Percentiles rank a stretch among this genome's conserved stretches.
phyloP scores from a whole-genome alignment of 83 land plant species.

The Larix sibirica region DNA sequence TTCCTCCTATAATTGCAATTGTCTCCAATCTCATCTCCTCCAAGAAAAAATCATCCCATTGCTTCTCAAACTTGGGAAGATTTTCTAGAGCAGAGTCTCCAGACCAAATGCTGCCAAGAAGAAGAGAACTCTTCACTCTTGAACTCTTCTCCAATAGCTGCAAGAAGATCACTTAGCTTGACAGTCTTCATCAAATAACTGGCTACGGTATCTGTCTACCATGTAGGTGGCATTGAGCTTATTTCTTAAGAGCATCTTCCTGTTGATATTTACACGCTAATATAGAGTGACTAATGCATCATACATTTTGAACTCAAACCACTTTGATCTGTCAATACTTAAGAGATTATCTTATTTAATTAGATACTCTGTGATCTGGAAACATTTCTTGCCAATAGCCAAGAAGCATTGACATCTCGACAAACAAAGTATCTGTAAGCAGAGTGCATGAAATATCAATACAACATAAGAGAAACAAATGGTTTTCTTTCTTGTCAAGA shows the following conservation, averaged over 20 bases:
- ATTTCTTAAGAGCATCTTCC: neutral
- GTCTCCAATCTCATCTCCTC: no score
- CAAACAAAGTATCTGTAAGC: slow-evolving; percentile 1
- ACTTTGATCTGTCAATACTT: neutral
- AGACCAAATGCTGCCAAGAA: no score
- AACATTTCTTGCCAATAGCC: neutral
- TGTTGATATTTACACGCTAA: neutral
- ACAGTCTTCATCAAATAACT: no score
- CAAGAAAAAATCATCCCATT: no score
- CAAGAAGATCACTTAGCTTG: no score
- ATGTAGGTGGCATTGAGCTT: no score
- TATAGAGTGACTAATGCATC: neutral
- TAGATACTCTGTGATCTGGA: neutral
- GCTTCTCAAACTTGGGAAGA: no score
- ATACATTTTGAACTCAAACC: neutral
- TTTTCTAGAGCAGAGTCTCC: no score
- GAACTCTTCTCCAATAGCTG: no score
- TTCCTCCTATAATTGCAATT: no score
- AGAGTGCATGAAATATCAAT: neutral
- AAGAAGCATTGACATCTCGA: neutral
- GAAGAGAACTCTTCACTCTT: no score
- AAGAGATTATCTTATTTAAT: neutral
- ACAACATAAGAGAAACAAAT: neutral
- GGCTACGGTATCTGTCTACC: no score
- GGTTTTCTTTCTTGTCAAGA: neutral